Evolutionary conservation across 177 flowering plant species (phyloP).

Genomic region (Vitis hybrid): DNA sequence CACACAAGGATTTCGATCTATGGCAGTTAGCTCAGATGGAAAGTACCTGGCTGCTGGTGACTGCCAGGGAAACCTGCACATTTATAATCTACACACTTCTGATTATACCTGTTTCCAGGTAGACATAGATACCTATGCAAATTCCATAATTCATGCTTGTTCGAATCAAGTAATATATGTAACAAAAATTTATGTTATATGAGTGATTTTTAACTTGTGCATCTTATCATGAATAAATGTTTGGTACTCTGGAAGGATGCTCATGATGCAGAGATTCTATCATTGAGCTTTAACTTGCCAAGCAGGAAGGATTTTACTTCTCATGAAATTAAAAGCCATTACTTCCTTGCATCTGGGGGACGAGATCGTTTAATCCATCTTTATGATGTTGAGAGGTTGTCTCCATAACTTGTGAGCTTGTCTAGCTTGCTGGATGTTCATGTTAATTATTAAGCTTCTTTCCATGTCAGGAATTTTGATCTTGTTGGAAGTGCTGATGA

Average conservation of each 20-base stretch:
- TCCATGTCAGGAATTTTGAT: slow-evolving; percentile 54
- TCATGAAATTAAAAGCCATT: slow-evolving; percentile 18
- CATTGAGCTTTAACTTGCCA: slow-evolving; percentile 50
- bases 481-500: slow-evolving; percentile 57
- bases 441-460: slow-evolving; percentile 12
- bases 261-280: slow-evolving; percentile 69
- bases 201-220: background rate
- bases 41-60: slow-evolving; percentile 73
- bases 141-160: background rate
- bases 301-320: slow-evolving; percentile 18
- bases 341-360: slow-evolving; percentile 72
- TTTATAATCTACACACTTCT: slow-evolving; percentile 52
- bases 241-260: slow-evolving; percentile 41
- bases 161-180: background rate
- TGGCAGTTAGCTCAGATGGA: slow-evolving; percentile 75
- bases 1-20: slow-evolving; percentile 52
- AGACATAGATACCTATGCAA: background rate
- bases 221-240: background rate
- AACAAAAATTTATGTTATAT: background rate
- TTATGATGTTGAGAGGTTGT: slow-evolving; percentile 59
- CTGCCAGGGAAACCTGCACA: slow-evolving; percentile 57
- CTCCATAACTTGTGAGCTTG: slow-evolving; percentile 3
- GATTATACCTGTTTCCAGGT: slow-evolving; percentile 69
- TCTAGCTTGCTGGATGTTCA: slow-evolving; percentile 3
- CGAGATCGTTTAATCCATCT: slow-evolving; percentile 57